Conservation (phyloP, 108 stramenopile species). For the Conticribra guillardii region DNA sequence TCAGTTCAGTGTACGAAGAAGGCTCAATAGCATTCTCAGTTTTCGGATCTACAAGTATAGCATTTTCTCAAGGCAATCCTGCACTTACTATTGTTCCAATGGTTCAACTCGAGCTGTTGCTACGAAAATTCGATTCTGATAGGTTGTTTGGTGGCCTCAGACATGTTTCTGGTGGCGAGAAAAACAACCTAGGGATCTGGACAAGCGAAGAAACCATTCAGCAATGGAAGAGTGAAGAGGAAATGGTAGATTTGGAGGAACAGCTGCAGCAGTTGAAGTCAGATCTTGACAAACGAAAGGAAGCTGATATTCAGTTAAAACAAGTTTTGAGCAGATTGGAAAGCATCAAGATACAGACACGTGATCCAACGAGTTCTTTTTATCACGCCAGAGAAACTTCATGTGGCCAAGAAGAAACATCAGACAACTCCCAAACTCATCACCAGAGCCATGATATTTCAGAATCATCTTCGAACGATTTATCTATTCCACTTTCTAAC, state of each 20-base stretch:
- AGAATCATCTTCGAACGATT: no score
- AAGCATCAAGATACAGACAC: not conserved
- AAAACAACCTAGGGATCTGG: constrained; percentile 40
- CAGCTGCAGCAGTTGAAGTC: not conserved
- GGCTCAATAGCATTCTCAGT: constrained; percentile 2
- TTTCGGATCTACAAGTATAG: constrained; percentile 1
- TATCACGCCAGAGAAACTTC: no score
- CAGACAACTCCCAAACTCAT: no score
- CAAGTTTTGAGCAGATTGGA: not conserved
- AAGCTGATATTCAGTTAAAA: not conserved
- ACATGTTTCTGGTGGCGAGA: constrained; percentile 43
- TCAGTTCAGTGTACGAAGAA: not conserved
- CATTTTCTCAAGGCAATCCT: constrained; percentile 22
- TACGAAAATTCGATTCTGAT: constrained; percentile 41
- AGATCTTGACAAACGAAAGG: not conserved
- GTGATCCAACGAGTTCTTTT: no score
- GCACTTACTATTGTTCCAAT: constrained; percentile 24
- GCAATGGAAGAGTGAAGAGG: not conserved
- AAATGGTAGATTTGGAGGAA: not conserved
- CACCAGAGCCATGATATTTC: no score
- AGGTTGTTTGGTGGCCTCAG: constrained; percentile 47
- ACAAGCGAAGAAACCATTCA: constrained; percentile 15
- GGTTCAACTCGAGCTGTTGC: constrained; percentile 37
- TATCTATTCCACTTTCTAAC: no score
- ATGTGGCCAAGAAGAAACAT: no score